Conservation (phyloP, 2,329 filamentous ascomycete genomes). For the Cercospora sp. region DNA sequence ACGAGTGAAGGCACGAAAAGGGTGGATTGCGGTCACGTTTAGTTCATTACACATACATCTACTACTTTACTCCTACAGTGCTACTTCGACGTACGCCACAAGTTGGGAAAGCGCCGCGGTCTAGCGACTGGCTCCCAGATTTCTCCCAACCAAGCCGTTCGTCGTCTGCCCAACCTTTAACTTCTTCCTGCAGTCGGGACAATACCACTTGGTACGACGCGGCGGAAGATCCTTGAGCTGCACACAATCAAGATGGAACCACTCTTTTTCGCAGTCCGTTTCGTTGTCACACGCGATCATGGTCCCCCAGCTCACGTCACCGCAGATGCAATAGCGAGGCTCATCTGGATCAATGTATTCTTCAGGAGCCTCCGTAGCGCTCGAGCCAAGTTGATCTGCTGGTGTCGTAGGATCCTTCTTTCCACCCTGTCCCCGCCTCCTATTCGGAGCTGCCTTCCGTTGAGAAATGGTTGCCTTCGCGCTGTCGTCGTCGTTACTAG, state of each 20-base stretch:
- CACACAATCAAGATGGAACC: slow-evolving; percentile 82
- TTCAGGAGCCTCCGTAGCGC: slow-evolving; percentile 26
- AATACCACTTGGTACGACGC: slow-evolving; percentile 80
- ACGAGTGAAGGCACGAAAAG: background rate
- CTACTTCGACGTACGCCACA: background rate
- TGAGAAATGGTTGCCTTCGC: slow-evolving; percentile 69
- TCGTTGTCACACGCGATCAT: slow-evolving; percentile 84
- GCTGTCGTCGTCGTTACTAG: slow-evolving; percentile 52
- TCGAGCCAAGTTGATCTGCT: slow-evolving; percentile 14
- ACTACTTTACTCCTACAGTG: background rate
- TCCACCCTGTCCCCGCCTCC: slow-evolving; percentile 49
- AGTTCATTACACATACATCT: background rate
- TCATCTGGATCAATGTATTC: slow-evolving; percentile 70
- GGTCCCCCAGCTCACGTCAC: slow-evolving; percentile 74
- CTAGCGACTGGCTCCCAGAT: slow-evolving; percentile 4
- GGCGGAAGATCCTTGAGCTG: slow-evolving; percentile 67
- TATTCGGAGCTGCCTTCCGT: slow-evolving; percentile 67
- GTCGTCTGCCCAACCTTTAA: slow-evolving; percentile 36
- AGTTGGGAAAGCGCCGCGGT: background rate
- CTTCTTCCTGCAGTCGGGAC: slow-evolving; percentile 68
- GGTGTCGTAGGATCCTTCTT: slow-evolving; percentile 24
- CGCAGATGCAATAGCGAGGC: slow-evolving; percentile 74
- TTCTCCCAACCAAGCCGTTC: slow-evolving; percentile 36
- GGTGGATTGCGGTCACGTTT: background rate
- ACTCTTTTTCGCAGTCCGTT: slow-evolving; percentile 76